Percentiles rank a stretch among this genome's conserved stretches.
These are phyloP conservation scores for Zasmidium citrigriseum DNA, from an alignment of 2,329 filamentous ascomycete species.

Conservation along the genomic window DNA sequence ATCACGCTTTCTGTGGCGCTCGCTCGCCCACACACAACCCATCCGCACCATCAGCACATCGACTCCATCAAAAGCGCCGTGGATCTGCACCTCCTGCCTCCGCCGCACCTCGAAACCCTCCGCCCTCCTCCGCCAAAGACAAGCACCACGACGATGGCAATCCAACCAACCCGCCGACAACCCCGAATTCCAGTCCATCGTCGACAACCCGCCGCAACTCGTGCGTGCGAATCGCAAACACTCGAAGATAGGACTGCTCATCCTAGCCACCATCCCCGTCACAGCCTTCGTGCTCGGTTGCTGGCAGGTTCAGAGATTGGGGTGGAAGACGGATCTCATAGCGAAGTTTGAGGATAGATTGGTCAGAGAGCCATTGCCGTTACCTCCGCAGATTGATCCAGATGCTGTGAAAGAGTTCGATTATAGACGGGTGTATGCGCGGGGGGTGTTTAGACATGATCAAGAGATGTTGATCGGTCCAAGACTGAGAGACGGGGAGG, in stretches of 20 bases:
- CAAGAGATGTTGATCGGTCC: constrained; percentile 96
- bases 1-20: constrained; percentile 19
- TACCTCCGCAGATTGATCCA: constrained; percentile 81
- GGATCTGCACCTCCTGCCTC: constrained; percentile 38
- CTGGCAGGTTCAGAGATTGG: constrained; percentile 91
- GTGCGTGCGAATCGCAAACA: constrained; percentile 75
- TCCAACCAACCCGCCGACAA: constrained; percentile 66
- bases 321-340: constrained; percentile 91
- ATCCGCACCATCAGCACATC: constrained; percentile 5
- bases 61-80: constrained; percentile 3
- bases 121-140: constrained; percentile 38
- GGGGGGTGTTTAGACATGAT: constrained; percentile 77
- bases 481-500: constrained; percentile 81
- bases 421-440: constrained; percentile 78
- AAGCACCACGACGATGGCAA: constrained; percentile 38
- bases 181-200: constrained; percentile 77
- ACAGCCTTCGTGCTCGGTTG: constrained; percentile 88
- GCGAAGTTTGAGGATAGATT: constrained; percentile 91
- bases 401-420: constrained; percentile 85
- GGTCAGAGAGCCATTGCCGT: constrained; percentile 77
- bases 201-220: constrained; percentile 81
- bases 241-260: constrained; percentile 47
- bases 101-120: constrained; percentile 40
- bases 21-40: constrained; percentile 6
- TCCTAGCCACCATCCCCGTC: constrained; percentile 72